Conservation (phyloP, 31 red algal species). For the Odonthalia washingtoniensis region DNA sequence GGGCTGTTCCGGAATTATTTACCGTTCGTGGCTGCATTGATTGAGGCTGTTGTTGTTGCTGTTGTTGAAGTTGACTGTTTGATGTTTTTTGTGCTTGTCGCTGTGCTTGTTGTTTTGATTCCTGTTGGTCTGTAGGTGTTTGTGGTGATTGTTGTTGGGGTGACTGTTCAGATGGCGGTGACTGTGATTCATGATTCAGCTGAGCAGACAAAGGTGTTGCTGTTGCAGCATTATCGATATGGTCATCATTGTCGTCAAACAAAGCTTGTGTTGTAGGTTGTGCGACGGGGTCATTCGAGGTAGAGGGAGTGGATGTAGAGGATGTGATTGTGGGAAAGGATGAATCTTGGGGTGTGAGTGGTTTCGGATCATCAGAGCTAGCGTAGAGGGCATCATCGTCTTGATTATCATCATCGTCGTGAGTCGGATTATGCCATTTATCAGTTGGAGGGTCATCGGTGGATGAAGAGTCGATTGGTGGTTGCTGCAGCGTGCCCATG, state of each 20-base stretch:
- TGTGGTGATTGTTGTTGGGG: too few relatives aligned
- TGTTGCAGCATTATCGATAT: too few relatives aligned
- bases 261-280: neutral
- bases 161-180: too few relatives aligned
- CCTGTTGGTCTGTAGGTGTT: too few relatives aligned
- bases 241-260: too few relatives aligned
- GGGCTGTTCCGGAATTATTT: neutral
- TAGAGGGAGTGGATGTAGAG: neutral
- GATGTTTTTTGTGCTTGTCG: too few relatives aligned
- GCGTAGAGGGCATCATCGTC: slow-evolving; percentile 19
- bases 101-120: too few relatives aligned
- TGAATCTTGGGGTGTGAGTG: neutral
- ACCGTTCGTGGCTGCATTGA: neutral
- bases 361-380: neutral
- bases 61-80: neutral
- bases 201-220: too few relatives aligned
- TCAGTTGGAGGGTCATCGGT: neutral
- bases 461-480: neutral
- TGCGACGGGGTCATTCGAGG: neutral
- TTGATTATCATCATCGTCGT: neutral
- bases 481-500: neutral
- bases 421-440: neutral
- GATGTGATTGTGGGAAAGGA: neutral
- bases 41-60: neutral
- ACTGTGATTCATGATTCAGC: too few relatives aligned